These are phyloP conservation scores for Cladophialophora psammophila DNA, from an alignment of 2,329 filamentous ascomycete genomes.

Conservation along the genomic window DNA sequence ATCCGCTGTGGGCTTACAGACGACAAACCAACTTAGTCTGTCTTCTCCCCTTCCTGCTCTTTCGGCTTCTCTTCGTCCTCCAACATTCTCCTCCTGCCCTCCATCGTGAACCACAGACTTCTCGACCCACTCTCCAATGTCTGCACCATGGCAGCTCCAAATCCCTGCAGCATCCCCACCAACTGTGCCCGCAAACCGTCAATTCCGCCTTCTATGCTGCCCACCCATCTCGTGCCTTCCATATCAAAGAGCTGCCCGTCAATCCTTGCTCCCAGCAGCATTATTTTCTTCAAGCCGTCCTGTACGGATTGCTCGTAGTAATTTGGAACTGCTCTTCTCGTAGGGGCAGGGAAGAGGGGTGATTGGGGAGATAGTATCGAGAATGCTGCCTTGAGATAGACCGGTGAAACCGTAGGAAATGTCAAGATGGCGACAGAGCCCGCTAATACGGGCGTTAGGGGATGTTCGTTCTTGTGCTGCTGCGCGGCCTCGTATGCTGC, in stretches of 20 bases:
- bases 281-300: constrained; percentile 81
- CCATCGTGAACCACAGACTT: constrained; percentile 86
- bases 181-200: constrained; percentile 84
- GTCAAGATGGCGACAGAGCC: constrained; percentile 82
- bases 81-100: constrained; percentile 79
- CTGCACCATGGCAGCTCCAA: constrained; percentile 77
- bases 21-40: background rate
- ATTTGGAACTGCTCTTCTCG: constrained; percentile 75
- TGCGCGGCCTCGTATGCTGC: constrained; percentile 60
- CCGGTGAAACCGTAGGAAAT: constrained; percentile 82
- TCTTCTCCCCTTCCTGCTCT: constrained; percentile 22
- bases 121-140: constrained; percentile 81
- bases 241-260: constrained; percentile 85
- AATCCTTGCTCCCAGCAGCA: constrained; percentile 84
- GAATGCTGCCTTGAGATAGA: constrained; percentile 81
- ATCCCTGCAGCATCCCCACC: constrained; percentile 78
- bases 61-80: constrained; percentile 69
- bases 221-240: constrained; percentile 73
- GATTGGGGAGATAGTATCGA: constrained; percentile 76
- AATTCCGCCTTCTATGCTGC: constrained; percentile 81
- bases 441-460: constrained; percentile 76
- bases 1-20: background rate
- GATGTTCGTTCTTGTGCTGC: constrained; percentile 61
- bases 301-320: constrained; percentile 84
- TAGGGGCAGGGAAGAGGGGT: constrained; percentile 76